Evolutionary conservation across 176 grass and related monocot genomes (phyloP), one percentile per base, ranked within the genome.

Genomic region (Zoysia japonica): DNA sequence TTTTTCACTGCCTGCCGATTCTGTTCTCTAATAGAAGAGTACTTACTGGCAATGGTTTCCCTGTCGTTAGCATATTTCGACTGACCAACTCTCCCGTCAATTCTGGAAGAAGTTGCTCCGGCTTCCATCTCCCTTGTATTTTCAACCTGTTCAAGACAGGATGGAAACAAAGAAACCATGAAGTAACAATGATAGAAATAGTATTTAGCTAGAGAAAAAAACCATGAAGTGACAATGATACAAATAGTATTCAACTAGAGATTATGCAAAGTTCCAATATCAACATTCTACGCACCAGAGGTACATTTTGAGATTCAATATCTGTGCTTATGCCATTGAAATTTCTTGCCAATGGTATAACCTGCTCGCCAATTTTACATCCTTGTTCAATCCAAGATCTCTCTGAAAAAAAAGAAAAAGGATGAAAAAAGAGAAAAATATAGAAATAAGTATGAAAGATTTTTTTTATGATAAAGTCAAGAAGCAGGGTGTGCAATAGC

Each of bases 341-440:
- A 78, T 93, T 93, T 86, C 96, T 94, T 79, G 96, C 96, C 90
- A 95, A 86, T 84, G 96, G 96, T 79, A 99, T 87, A 84, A 99
- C 79, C 78, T 99, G 92, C 71, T 99, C 96, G 0, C 96, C 96
- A 20, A 99, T 88, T 93, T 95, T 99, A 75, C 85, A 92, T 67
- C 96, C 96, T 88, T 93, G 96, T 60, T 93, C 92, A 17, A 99
- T 87, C 96, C 96, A 99, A 69, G 86, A 91, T 54, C 92, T 99
- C 88, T 99, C 96, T 99, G 90, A 15, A 80, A 57, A 69, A 80
- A 84, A 50, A 13, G 4, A 80, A 48, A 77, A 67, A 5, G 1
- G 42, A 47, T 28, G 9, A 1, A 52, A 14, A 9, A 48, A 42
- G 9, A 11, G 9, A 52, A 20, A 42, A 41, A 10, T 35, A 77